These are phyloP conservation scores for Chlamydomonas applanata DNA, from an alignment of 139 green algal species.

Conservation along the genomic window DNA sequence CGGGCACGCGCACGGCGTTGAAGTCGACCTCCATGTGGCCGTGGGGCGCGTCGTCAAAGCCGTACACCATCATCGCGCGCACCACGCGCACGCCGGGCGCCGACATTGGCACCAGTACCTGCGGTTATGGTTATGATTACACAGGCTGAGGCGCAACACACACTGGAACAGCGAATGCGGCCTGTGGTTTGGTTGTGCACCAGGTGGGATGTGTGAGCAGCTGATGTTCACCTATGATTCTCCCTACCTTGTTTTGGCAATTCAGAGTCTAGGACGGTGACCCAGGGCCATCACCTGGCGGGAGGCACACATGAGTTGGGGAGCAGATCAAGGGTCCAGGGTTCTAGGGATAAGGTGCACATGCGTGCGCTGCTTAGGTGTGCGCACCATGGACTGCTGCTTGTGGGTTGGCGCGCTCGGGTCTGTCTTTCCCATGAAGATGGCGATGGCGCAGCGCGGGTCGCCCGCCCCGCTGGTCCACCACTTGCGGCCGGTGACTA, in stretches of 20 bases:
- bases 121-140: too few relatives aligned
- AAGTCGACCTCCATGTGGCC: slow-evolving; percentile 93
- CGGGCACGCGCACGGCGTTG: slow-evolving; percentile 69
- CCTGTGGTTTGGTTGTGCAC: too few relatives aligned
- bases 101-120: slow-evolving; percentile 83
- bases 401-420: slow-evolving; percentile 50
- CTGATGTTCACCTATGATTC: too few relatives aligned
- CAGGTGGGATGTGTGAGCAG: too few relatives aligned
- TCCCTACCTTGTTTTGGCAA: too few relatives aligned
- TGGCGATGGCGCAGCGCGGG: slow-evolving; percentile 69
- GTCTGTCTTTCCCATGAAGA: slow-evolving; percentile 97
- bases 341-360: too few relatives aligned
- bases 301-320: not conserved
- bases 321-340: not conserved
- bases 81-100: slow-evolving; percentile 69
- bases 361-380: not conserved
- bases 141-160: too few relatives aligned
- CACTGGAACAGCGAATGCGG: too few relatives aligned
- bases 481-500: slow-evolving; percentile 92
- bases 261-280: too few relatives aligned
- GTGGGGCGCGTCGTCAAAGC: slow-evolving; percentile 94
- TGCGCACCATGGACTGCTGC: slow-evolving; percentile 90
- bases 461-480: slow-evolving; percentile 90
- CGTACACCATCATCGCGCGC: slow-evolving; percentile 70
- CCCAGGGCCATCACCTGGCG: not conserved